Base-by-base conservation (phyloP, 2,329 filamentous ascomycete genomes). In the Xylariaceae sp. region DNA sequence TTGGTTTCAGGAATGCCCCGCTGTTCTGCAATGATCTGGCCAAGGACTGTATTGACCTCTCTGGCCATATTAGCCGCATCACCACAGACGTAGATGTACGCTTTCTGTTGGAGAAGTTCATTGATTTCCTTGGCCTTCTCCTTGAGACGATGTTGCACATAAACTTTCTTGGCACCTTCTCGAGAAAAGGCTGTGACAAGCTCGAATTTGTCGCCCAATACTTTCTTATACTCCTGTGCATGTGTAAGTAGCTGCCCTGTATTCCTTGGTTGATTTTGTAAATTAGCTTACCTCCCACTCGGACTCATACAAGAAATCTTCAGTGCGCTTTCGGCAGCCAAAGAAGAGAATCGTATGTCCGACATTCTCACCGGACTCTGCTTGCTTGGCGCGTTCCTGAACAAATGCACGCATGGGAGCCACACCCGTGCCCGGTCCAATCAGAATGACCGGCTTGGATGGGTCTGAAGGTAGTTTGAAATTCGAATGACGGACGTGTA, bases 381-480 rank as follows among this genome's bases (percentile, higher is more conserved):
- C 90, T 66, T 88, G 83, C 61, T 87, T 86, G 42, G 88, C 90
- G 58, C 93, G 83, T 69, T 98, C 93, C 64, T 97, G 93, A 8
- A 98, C 78, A 65, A 98, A 98, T 6, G 79, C 93, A 56, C 93
- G 85, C 82, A 98, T 96, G 16, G 93, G 93, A 21, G 93, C 93
- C 44, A 96, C 90, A 74, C 93, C 93, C 42, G 93, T 97, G 64
- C 93, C 93, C 11, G 93, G 93, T 20, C 93, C 93, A 57, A 97
- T 82, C 83, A 96, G 91, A 67, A 98, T 95, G 58, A 98, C 75
- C 22, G 93, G 93, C 71, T 94, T 95, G 39, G 86, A 82, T 4
- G 93, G 90, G 61, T 98, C 91, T 14, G 93, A 96, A 7, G 93
- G 93, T 22, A 98, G 81, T 75, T 97, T 97, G 81, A 98, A 98